These are phyloP conservation scores for Sphagnum tenellum DNA, from an alignment of 225 moss, liverwort and hornwort genomes.

Conservation along the genomic window DNA sequence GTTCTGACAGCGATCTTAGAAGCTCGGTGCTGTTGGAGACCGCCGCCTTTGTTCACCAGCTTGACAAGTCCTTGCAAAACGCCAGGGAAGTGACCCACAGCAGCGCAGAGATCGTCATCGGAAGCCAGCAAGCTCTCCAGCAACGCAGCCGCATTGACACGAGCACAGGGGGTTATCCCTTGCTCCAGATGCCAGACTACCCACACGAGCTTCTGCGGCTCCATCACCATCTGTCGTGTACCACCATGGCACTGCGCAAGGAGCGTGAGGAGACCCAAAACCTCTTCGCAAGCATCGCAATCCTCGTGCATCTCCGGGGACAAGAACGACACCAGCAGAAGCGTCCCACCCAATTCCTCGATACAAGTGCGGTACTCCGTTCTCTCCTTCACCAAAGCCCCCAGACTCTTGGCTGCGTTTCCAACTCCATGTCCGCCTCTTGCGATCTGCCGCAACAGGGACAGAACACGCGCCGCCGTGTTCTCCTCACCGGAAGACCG, in stretches of 20 bases:
- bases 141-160: background rate
- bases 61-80: constrained; percentile 2
- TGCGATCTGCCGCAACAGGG: background rate
- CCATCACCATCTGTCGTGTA: constrained; percentile 1
- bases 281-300: constrained; percentile 1
- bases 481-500: background rate
- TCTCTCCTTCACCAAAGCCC: background rate
- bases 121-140: constrained; percentile 1
- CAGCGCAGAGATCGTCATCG: background rate
- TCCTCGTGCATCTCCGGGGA: background rate
- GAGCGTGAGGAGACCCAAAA: background rate
- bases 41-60: background rate
- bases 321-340: background rate
- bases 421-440: background rate
- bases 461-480: background rate
- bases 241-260: background rate
- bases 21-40: constrained; percentile 1
- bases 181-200: constrained; percentile 2
- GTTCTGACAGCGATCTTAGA: constrained; percentile 2
- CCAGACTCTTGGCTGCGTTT: background rate
- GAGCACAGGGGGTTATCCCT: background rate
- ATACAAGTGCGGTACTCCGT: background rate
- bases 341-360: background rate
- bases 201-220: constrained; percentile 2
- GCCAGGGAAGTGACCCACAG: background rate